These are phyloP conservation scores for Alternaria atra DNA, from an alignment of 2,329 filamentous ascomycete species.

Conservation along the genomic window DNA sequence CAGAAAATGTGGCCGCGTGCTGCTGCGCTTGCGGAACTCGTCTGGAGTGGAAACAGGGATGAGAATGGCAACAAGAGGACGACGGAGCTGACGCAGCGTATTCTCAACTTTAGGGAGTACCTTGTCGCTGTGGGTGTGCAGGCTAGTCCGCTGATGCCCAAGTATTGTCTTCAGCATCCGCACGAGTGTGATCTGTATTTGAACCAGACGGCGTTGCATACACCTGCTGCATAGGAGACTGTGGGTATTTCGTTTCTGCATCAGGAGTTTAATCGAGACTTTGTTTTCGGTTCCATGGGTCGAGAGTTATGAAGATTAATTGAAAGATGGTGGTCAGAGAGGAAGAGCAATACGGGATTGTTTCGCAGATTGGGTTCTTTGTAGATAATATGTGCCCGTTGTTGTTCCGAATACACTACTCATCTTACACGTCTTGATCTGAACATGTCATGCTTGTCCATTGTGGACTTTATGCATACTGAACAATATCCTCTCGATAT, in stretches of 20 bases:
- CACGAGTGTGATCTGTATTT: constrained; percentile 66
- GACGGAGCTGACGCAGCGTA: constrained; percentile 63
- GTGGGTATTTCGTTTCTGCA: not conserved
- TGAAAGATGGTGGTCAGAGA: not conserved
- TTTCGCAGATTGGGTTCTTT: not conserved
- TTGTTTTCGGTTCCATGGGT: not conserved
- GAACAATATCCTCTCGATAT: not conserved
- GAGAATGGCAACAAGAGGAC: constrained; percentile 60
- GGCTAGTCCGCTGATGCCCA: constrained; percentile 63
- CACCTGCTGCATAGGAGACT: not conserved
- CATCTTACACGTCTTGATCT: not conserved
- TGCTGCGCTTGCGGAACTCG: constrained; percentile 64
- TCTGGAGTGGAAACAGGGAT: constrained; percentile 65
- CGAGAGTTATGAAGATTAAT: not conserved
- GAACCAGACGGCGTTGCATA: constrained; percentile 54
- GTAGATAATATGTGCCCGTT: not conserved
- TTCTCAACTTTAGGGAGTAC: constrained; percentile 69
- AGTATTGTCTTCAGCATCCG: constrained; percentile 66
- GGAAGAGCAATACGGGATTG: not conserved
- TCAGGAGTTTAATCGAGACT: not conserved
- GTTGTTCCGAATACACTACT: not conserved
- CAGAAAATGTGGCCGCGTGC: constrained; percentile 65
- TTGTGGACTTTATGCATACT: not conserved
- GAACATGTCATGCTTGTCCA: not conserved
- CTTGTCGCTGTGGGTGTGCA: constrained; percentile 63